Conservation (phyloP, 2,329 filamentous ascomycete species). For the Colletotrichum liriopes region DNA sequence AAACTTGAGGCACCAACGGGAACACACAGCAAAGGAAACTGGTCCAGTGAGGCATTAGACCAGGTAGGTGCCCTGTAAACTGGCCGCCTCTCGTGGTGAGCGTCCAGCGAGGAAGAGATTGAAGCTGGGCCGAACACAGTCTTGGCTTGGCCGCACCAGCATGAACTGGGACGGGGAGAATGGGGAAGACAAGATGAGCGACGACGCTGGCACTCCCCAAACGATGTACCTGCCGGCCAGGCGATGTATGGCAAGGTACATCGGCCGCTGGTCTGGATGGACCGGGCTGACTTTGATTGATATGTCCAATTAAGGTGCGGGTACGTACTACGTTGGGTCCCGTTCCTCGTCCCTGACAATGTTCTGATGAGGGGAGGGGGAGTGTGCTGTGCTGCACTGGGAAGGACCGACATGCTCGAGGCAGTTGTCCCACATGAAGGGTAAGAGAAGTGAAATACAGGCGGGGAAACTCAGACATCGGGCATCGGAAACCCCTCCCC, state of each 20-base stretch:
- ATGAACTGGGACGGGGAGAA: constrained; percentile 13
- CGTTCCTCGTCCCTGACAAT: not conserved
- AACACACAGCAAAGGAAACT: constrained; percentile 8
- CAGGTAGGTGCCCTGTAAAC: not conserved
- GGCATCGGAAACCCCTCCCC: not conserved
- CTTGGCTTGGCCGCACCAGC: constrained; percentile 39
- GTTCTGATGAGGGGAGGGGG: not conserved
- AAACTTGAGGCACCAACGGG: constrained; percentile 39
- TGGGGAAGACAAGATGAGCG: constrained; percentile 20
- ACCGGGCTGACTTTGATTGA: constrained; percentile 26
- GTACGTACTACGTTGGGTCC: constrained; percentile 6
- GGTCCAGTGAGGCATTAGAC: constrained; percentile 1
- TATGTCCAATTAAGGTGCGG: constrained; percentile 41
- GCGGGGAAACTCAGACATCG: not conserved
- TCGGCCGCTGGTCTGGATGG: not conserved
- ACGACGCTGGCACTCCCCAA: not conserved
- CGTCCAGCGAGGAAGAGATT: constrained; percentile 27
- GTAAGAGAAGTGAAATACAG: not conserved
- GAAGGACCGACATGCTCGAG: not conserved
- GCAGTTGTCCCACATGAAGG: not conserved
- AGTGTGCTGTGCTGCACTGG: not conserved
- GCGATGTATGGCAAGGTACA: not conserved
- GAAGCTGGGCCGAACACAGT: constrained; percentile 25
- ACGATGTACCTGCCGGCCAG: not conserved
- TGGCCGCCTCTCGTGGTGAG: not conserved